These are phyloP conservation scores for Phytophthora niederhauseri DNA, from an alignment of 352 stramenopile species.

Conservation along the genomic window DNA sequence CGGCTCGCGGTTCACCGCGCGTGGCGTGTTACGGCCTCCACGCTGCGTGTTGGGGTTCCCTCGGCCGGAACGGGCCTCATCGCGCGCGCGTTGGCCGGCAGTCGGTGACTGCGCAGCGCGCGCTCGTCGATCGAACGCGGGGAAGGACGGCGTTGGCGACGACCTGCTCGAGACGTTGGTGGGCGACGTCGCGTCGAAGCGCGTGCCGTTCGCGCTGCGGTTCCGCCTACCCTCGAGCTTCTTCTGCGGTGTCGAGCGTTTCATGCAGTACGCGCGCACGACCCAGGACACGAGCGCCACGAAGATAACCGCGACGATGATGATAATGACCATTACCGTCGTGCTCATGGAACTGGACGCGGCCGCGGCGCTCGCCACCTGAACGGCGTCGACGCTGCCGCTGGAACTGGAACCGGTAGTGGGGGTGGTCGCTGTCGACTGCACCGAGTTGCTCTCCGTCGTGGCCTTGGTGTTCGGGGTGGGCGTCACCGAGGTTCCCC, in stretches of 20 bases:
- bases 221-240: slow-evolving; percentile 25
- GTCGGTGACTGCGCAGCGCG: slow-evolving; percentile 25
- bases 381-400: not conserved
- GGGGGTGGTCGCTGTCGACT: not conserved
- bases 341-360: slow-evolving; percentile 29
- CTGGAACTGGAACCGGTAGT: not conserved
- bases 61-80: slow-evolving; percentile 12
- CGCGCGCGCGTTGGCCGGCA: not conserved
- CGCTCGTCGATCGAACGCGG: slow-evolving; percentile 36
- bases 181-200: slow-evolving; percentile 28
- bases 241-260: slow-evolving; percentile 12
- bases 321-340: slow-evolving; percentile 33
- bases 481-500: not conserved
- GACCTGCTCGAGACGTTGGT: slow-evolving; percentile 30
- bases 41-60: slow-evolving; percentile 24
- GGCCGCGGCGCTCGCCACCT: slow-evolving; percentile 2
- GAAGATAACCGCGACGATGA: slow-evolving; percentile 37
- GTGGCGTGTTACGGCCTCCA: slow-evolving; percentile 3
- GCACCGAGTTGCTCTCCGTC: slow-evolving; percentile 24
- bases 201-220: slow-evolving; percentile 10
- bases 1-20: slow-evolving; percentile 17
- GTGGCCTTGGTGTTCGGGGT: slow-evolving; percentile 17
- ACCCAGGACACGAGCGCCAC: slow-evolving; percentile 39
- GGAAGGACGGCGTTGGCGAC: slow-evolving; percentile 34
- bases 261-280: slow-evolving; percentile 33